These are phyloP conservation scores for Blastocrithidia nonstop DNA, from an alignment of 208 protist genomes.

Conservation along the genomic window DNA sequence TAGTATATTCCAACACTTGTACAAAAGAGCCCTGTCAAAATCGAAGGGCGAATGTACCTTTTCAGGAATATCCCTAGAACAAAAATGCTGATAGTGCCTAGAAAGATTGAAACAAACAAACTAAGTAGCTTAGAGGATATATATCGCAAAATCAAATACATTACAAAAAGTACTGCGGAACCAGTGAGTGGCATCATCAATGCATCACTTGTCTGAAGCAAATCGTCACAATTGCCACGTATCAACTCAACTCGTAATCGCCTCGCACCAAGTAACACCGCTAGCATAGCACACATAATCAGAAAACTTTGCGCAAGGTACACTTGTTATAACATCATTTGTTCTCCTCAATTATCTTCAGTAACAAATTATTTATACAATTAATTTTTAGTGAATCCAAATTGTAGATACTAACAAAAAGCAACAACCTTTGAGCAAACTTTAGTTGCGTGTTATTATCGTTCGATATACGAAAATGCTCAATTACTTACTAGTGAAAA, in stretches of 20 bases:
- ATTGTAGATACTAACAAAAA: constrained; percentile 2
- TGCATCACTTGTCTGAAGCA: constrained; percentile 38
- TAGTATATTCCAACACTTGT: constrained; percentile 35
- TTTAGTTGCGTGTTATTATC: no score
- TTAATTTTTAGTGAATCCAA: neutral
- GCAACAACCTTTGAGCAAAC: no score
- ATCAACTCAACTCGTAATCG: constrained; percentile 22
- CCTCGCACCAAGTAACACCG: constrained; percentile 21
- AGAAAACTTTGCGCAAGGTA: constrained; percentile 36
- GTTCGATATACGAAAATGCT: no score
- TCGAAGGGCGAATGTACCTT: constrained; percentile 24
- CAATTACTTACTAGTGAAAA: no score
- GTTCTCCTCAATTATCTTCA: no score
- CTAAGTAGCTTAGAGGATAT: constrained; percentile 68
- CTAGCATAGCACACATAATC: constrained; percentile 18
- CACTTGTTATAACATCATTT: constrained; percentile 11
- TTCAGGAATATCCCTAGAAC: constrained; percentile 44
- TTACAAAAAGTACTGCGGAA: constrained; percentile 59
- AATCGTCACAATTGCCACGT: constrained; percentile 10
- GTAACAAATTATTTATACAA: no score
- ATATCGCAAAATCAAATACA: constrained; percentile 67
- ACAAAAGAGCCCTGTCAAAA: constrained; percentile 56
- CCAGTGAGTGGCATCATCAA: constrained; percentile 55
- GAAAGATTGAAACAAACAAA: constrained; percentile 45
- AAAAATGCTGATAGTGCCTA: constrained; percentile 51